Percentiles rank a stretch among this genome's conserved stretches.
These are phyloP conservation scores for Chytridium lagenaria DNA, from an alignment of 371 early-diverging fungal genomes.

Conservation along the genomic window DNA sequence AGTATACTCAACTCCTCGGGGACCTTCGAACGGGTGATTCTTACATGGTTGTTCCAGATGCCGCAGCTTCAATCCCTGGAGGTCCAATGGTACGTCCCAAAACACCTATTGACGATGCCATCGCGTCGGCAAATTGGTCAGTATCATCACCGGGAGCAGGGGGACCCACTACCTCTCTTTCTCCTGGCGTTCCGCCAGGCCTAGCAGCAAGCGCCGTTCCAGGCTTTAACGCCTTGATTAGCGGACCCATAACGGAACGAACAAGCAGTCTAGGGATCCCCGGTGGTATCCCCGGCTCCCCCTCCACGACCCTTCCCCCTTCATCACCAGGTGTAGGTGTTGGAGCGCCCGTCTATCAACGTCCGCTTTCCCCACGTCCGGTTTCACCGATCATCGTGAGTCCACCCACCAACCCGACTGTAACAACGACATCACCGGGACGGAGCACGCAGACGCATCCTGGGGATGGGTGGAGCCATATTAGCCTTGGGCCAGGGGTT, in stretches of 20 bases:
- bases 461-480: constrained; percentile 46
- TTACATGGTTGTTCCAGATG: constrained; percentile 12
- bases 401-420: constrained; percentile 27
- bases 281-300: constrained; percentile 13
- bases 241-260: constrained; percentile 1
- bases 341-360: constrained; percentile 17
- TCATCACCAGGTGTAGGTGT: not conserved
- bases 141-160: constrained; percentile 11
- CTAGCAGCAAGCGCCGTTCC: constrained; percentile 1
- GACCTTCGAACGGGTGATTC: constrained; percentile 16
- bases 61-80: constrained; percentile 30
- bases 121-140: constrained; percentile 65
- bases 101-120: constrained; percentile 65
- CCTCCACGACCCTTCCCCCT: not conserved
- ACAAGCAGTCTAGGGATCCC: constrained; percentile 2
- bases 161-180: not conserved
- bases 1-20: constrained; percentile 34
- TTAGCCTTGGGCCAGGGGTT: constrained; percentile 29
- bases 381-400: constrained; percentile 46
- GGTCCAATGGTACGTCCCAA: constrained; percentile 62
- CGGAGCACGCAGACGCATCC: constrained; percentile 33
- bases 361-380: constrained; percentile 36
- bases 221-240: not conserved
- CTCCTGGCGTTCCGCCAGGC: constrained; percentile 31
- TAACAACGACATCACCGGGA: constrained; percentile 1